phyloP scores from a whole-genome alignment of 108 stramenopile species.

The Phaeodactylum tricornutum region DNA sequence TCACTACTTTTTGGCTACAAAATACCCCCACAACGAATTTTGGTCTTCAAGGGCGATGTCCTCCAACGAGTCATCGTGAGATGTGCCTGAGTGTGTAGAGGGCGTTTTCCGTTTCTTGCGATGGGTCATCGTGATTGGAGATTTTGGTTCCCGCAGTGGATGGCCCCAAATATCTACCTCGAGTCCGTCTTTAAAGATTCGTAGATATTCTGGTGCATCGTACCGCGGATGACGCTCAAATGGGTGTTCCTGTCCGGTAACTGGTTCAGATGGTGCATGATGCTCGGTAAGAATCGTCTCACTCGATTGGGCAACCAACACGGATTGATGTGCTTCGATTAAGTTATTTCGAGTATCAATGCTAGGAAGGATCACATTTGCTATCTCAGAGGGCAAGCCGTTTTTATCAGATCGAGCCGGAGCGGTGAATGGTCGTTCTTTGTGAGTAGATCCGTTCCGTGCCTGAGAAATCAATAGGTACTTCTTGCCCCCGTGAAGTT shows the following conservation, averaged over 20 bases:
- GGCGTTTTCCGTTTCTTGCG: background rate
- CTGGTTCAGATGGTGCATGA: too few relatives aligned
- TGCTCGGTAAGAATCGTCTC: background rate
- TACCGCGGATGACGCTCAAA: background rate
- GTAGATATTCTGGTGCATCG: background rate
- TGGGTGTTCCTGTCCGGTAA: too few relatives aligned
- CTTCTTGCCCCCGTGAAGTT: too few relatives aligned
- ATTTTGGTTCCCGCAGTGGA: background rate
- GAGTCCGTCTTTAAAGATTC: background rate
- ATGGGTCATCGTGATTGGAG: background rate
- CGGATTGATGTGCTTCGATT: background rate
- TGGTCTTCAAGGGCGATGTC: background rate
- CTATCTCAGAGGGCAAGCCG: background rate
- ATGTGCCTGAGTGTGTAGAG: background rate
- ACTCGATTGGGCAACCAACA: background rate
- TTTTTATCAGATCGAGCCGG: background rate
- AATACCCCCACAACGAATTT: background rate
- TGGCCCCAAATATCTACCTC: constrained; percentile 3
- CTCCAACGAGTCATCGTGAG: background rate
- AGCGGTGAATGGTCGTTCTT: background rate
- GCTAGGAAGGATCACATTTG: background rate
- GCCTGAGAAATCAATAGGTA: too few relatives aligned
- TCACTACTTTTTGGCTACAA: background rate
- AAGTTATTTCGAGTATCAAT: background rate
- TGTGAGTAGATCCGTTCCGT: background rate